Evolutionary conservation across 768 basidiomycete species (phyloP).

Genomic region (Pulveroboletus sp.): DNA sequence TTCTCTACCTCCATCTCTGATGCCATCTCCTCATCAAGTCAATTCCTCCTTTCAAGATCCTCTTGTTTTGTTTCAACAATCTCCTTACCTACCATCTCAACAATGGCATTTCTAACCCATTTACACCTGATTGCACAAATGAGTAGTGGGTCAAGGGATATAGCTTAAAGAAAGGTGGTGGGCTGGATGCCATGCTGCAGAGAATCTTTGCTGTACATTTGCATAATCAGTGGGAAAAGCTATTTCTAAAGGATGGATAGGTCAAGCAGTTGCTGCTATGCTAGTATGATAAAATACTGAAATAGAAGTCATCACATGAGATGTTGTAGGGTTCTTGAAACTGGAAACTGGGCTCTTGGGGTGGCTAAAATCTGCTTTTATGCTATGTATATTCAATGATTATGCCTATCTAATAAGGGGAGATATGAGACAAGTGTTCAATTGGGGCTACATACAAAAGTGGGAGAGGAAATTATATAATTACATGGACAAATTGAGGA

Average conservation of each 20-base stretch:
- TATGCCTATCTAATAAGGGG: too few species aligned
- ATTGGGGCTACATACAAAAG: too few species aligned
- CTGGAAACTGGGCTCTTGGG: too few species aligned
- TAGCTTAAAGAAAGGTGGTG: constrained; percentile 61
- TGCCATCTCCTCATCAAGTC: constrained; percentile 72
- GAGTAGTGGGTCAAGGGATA: constrained; percentile 56
- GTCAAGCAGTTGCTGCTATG: constrained; percentile 73
- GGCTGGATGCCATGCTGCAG: constrained; percentile 56
- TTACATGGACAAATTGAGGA: not conserved
- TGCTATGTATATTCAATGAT: too few species aligned
- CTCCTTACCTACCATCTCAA: constrained; percentile 86
- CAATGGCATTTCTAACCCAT: constrained; percentile 91
- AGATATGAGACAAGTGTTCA: too few species aligned
- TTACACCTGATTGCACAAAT: constrained; percentile 50
- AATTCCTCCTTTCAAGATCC: constrained; percentile 84
- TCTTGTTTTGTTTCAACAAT: constrained; percentile 95
- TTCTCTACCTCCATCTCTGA: constrained; percentile 89
- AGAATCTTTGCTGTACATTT: constrained; percentile 87
- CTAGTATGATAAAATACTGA: constrained; percentile 48
- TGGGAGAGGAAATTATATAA: not conserved
- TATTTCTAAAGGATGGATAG: constrained; percentile 82
- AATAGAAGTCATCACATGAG: not conserved
- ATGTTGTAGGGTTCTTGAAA: too few species aligned
- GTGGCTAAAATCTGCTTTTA: too few species aligned
- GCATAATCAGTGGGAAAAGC: constrained; percentile 94